Conservation (phyloP, 768 basidiomycete genomes). For the Termitomyces sp. region DNA sequence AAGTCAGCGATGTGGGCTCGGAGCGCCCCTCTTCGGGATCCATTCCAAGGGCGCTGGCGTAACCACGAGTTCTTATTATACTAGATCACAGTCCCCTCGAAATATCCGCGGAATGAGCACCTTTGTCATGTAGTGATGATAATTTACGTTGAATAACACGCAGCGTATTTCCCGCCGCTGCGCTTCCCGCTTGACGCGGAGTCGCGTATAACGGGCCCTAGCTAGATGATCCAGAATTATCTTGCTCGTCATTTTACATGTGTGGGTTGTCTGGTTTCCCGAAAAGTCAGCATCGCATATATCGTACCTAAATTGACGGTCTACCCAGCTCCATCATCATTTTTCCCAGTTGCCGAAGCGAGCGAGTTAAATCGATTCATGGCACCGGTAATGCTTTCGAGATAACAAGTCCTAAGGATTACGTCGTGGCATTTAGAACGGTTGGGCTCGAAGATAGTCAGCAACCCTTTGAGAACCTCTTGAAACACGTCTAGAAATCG, state of each 20-base stretch:
- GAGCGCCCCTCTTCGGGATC: neutral
- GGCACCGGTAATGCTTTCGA: neutral
- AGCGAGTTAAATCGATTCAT: neutral
- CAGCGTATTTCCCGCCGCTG: neutral
- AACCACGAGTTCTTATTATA: neutral
- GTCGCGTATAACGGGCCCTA: too few relatives aligned
- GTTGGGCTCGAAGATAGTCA: neutral
- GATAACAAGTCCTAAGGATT: neutral
- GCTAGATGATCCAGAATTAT: neutral
- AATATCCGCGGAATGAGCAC: neutral
- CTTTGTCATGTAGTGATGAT: neutral
- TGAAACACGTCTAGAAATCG: slow-evolving; percentile 5
- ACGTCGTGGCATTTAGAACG: neutral
- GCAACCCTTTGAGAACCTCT: neutral
- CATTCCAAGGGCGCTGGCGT: neutral
- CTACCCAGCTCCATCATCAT: neutral
- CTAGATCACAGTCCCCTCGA: neutral
- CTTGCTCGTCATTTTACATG: neutral
- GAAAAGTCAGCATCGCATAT: neutral
- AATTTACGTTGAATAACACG: neutral
- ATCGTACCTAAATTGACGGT: neutral
- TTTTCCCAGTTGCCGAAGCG: neutral
- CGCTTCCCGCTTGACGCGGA: too few relatives aligned
- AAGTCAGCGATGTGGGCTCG: neutral
- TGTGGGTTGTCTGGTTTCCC: too few relatives aligned